phyloP scores from a whole-genome alignment of 169 alveolate species.

The Plasmodium coatneyi region DNA sequence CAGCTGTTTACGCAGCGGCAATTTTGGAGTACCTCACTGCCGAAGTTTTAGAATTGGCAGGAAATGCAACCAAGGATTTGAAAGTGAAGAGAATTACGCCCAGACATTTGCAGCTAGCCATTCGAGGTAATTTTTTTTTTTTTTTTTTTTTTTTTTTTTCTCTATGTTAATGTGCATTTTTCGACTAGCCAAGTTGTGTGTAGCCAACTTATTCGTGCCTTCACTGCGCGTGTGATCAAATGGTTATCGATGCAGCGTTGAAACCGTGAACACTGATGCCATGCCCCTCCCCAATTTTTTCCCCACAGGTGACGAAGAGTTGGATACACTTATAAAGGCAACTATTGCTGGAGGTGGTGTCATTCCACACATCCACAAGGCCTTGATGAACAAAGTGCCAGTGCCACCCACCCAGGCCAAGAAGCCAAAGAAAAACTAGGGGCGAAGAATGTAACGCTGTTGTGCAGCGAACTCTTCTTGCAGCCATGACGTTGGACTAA shows the following conservation, averaged over 20 bases:
- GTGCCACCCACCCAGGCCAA: constrained; percentile 83
- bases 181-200: background rate
- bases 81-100: constrained; percentile 97
- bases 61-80: constrained; percentile 99
- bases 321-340: constrained; percentile 97
- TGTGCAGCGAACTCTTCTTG: background rate
- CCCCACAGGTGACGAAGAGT: constrained; percentile 97
- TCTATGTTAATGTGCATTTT: background rate
- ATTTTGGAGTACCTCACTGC: constrained; percentile 99
- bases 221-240: background rate
- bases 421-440: constrained; percentile 79
- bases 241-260: background rate
- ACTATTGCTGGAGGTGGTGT: constrained; percentile 99
- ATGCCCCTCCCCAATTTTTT: background rate
- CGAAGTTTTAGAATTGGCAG: constrained; percentile 99
- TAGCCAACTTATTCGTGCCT: background rate
- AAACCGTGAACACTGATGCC: background rate
- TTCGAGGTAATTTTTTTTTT: constrained; percentile 75
- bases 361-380: constrained; percentile 98
- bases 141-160: constrained; percentile 18
- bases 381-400: constrained; percentile 89
- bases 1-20: constrained; percentile 99
- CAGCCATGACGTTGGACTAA: background rate
- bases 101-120: constrained; percentile 97
- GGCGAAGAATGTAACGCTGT: background rate